phyloP scores from a whole-genome alignment of 106 monocot species.

The Dendrobium officinale region DNA sequence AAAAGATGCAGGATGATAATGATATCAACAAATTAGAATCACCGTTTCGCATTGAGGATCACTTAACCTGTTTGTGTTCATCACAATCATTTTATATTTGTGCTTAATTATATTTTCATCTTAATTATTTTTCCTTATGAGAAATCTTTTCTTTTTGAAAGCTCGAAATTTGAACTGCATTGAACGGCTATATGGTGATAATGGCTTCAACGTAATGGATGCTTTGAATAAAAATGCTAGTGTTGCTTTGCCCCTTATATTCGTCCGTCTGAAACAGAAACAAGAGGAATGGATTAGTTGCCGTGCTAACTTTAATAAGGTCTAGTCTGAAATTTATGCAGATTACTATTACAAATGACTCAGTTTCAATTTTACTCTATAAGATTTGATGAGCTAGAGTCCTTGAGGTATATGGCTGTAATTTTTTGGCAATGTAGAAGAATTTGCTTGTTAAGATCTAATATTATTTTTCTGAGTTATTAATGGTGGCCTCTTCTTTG shows the following conservation, averaged over 20 bases:
- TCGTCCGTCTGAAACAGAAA: slow-evolving; percentile 81
- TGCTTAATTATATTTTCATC: background rate
- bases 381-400: slow-evolving; percentile 63
- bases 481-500: background rate
- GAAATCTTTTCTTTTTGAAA: slow-evolving; percentile 10
- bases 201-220: slow-evolving; percentile 76
- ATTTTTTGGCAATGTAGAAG: too few relatives aligned
- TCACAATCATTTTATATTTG: background rate
- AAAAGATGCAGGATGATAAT: slow-evolving; percentile 56
- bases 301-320: slow-evolving; percentile 69
- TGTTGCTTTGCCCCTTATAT: slow-evolving; percentile 64
- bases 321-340: slow-evolving; percentile 77
- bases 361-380: slow-evolving; percentile 84
- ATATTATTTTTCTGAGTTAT: too few relatives aligned
- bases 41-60: slow-evolving; percentile 52
- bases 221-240: slow-evolving; percentile 53
- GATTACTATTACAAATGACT: slow-evolving; percentile 82
- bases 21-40: slow-evolving; percentile 45
- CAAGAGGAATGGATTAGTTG: slow-evolving; percentile 78
- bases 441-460: too few relatives aligned
- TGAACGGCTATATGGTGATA: slow-evolving; percentile 84
- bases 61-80: slow-evolving; percentile 51
- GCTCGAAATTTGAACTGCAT: slow-evolving; percentile 80
- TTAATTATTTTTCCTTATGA: slow-evolving; percentile 3
- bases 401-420: slow-evolving; percentile 47